Evolutionary conservation across 371 early-diverging fungal genomes (phyloP).

Genomic region (Vairimorpha ceranae): DNA sequence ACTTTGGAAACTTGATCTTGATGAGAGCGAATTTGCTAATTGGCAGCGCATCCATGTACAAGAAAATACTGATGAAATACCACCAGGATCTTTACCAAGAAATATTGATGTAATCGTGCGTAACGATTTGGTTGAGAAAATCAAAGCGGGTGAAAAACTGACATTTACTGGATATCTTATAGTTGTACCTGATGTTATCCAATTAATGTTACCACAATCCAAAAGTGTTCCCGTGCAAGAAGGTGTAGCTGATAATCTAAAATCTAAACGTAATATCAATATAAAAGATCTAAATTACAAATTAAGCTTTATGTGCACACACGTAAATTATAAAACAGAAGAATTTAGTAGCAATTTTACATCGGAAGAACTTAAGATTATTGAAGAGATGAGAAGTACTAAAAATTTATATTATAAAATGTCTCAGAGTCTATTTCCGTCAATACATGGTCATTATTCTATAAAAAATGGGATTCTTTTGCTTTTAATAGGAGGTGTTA

Average conservation of each 20-base stretch:
- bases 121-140: conserved; percentile 82
- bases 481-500: conserved; percentile 64
- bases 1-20: conserved; percentile 73
- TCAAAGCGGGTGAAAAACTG: conserved; percentile 90
- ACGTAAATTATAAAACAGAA: conserved; percentile 9
- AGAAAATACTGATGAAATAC: conserved; percentile 90
- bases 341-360: conserved; percentile 18
- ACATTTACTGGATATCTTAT: conserved; percentile 82
- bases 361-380: conserved; percentile 21
- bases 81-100: conserved; percentile 91
- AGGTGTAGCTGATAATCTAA: conserved; percentile 19
- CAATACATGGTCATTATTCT: conserved; percentile 61
- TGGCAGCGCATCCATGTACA: conserved; percentile 96
- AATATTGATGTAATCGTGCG: conserved; percentile 89
- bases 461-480: conserved; percentile 63
- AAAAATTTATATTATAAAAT: conserved; percentile 74
- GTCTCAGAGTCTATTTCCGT: conserved; percentile 68
- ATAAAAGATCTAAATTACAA: conserved; percentile 49
- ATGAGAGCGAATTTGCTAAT: conserved; percentile 80
- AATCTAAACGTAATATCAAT: conserved; percentile 17
- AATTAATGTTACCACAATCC: conserved; percentile 63
- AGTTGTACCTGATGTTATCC: conserved; percentile 82
- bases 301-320: conserved; percentile 47
- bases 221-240: conserved; percentile 28
- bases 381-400: conserved; percentile 56